Percentiles rank a stretch among this genome's conserved stretches.
These are phyloP conservation scores for Populus ilicifolia DNA, from an alignment of 345 rosid genomes.

Conservation along the genomic window DNA sequence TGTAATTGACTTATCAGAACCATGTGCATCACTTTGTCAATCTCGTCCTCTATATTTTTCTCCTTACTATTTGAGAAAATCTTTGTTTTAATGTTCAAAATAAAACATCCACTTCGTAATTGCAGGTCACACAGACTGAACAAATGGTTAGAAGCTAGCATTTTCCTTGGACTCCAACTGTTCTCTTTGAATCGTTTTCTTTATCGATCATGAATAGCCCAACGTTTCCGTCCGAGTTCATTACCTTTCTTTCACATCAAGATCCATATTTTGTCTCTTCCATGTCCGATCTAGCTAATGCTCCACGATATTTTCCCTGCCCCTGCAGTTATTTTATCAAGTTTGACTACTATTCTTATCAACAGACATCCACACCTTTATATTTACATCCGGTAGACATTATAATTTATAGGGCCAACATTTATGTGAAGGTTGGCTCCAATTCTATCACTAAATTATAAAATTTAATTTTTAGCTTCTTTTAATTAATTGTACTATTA, in stretches of 20 bases:
- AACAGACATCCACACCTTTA: no score
- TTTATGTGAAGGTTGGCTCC: no score
- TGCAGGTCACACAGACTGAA: neutral
- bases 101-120: neutral
- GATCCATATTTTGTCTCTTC: constrained; percentile 2
- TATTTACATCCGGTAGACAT: no score
- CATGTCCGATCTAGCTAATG: neutral
- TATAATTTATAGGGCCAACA: no score
- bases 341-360: neutral
- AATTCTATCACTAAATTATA: no score
- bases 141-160: neutral
- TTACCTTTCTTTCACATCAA: constrained; percentile 11
- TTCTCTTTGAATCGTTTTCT: constrained; percentile 9
- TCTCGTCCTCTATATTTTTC: no score
- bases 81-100: no score
- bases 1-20: no score
- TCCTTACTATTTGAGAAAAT: no score
- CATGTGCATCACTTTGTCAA: no score
- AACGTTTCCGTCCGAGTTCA: constrained; percentile 18
- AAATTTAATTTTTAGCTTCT: no score
- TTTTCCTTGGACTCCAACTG: constrained; percentile 8
- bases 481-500: no score
- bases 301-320: neutral
- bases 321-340: neutral
- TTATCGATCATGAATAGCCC: constrained; percentile 12